Conservation (phyloP, 768 basidiomycete species). For the Pleurotus giganteus region DNA sequence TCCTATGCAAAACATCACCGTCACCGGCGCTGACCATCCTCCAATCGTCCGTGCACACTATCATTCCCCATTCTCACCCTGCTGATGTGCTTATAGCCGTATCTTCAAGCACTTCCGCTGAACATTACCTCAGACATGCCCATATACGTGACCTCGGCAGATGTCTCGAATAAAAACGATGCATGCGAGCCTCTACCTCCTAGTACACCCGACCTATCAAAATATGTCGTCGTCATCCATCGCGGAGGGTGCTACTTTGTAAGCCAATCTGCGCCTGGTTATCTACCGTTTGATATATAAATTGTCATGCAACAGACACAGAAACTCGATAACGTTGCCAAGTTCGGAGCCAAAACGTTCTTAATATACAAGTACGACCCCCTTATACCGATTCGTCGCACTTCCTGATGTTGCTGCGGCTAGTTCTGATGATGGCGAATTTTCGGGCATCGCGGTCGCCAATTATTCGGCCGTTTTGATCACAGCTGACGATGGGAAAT, state of each 20-base stretch:
- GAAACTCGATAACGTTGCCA: slow-evolving; percentile 53
- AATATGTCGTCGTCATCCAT: slow-evolving; percentile 52
- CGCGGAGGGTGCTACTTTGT: slow-evolving; percentile 60
- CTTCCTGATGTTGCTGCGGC: slow-evolving; percentile 1
- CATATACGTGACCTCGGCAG: slow-evolving; percentile 56
- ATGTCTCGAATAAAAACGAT: slow-evolving; percentile 50
- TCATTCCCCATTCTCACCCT: not conserved
- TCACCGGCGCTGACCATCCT: slow-evolving; percentile 43
- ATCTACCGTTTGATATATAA: not conserved
- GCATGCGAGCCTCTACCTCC: slow-evolving; percentile 58
- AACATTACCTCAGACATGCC: slow-evolving; percentile 43
- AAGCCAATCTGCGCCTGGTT: slow-evolving; percentile 7
- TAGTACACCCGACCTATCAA: slow-evolving; percentile 50
- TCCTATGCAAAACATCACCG: slow-evolving; percentile 54
- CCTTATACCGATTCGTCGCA: not conserved
- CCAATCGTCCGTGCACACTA: slow-evolving; percentile 32
- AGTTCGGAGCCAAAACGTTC: slow-evolving; percentile 46
- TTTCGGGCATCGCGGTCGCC: slow-evolving; percentile 39
- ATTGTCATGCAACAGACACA: slow-evolving; percentile 29
- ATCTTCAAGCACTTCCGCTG: slow-evolving; percentile 51
- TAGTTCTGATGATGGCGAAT: slow-evolving; percentile 47
- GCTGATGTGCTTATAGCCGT: slow-evolving; percentile 24
- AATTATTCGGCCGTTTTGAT: slow-evolving; percentile 48
- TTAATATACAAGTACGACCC: slow-evolving; percentile 56
- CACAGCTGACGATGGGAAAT: slow-evolving; percentile 52